Evolutionary conservation across 371 early-diverging fungal species (phyloP), one percentile per base, ranked within the genome.

Genomic region (Thermomucor indicae-seudaticae): DNA sequence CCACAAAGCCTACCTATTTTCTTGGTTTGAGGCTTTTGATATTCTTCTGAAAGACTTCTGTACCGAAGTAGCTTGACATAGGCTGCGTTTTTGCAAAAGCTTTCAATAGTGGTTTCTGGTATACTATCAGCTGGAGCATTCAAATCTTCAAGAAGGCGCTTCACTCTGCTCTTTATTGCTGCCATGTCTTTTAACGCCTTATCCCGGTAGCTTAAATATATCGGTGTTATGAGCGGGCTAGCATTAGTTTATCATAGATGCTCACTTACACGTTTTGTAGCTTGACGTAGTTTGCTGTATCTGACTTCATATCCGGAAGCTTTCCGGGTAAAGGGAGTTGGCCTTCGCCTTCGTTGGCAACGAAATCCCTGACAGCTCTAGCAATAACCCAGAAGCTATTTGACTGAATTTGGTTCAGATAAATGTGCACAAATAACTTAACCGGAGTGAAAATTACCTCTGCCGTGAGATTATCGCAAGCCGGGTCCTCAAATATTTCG

Each of bases 291-390:
- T 86, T 81, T 19, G 71, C 68, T 1, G 97, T 96, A 58, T 95
- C 93, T 0, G 98, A 78, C 63, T 96, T 94, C 97, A 97, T 96
- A 67, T 97, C 98, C 0, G 97, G 96, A 6, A 97, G 76, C 28
- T 78, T 69, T 3, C 96, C 98, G 0, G 88, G 75, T 6, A 94
- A 63, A 0, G 98, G 98, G 27, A 97, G 78, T 29, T 68, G 70
- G 1, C 88, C 88, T 16, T 61, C 57, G 4, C 93, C 90, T 60
- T 86, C 84, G 23, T 87, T 79, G 24, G 70, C 74, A 3, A 90
- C 80, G 68, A 95, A 97, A 23, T 86, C 81, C 27, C 79, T 67
- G 19, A 93, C 70, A 0, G 95, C 95, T 24, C 80, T 65, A 0
- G 80, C 75, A 41, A 93, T 61, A 20, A 93, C 73, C 98, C 98